A percentile compares a stretch with the other conserved stretches of the same genome.
These are phyloP conservation scores for Centaurea solstitialis DNA, from an alignment of 129 eudicot species.

Conservation along the genomic window DNA sequence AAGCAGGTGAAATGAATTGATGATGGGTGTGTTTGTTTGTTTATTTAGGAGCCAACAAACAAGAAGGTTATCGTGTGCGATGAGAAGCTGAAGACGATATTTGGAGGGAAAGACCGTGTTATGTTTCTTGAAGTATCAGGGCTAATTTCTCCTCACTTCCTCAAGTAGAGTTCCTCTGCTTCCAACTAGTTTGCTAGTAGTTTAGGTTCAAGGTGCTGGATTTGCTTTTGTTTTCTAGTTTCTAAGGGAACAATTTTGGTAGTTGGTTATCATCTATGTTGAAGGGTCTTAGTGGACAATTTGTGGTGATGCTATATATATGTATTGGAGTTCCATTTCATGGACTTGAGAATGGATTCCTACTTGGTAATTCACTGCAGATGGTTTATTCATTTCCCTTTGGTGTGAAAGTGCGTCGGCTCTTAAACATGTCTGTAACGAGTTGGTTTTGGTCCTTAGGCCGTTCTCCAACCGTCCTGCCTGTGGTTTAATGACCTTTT, in stretches of 20 bases:
- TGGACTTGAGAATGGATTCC: neutral
- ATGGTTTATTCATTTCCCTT: too few relatives aligned
- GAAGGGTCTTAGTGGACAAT: too few relatives aligned
- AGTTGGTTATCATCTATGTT: neutral
- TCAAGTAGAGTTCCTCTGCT: slow-evolving; percentile 20
- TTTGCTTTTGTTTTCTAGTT: neutral
- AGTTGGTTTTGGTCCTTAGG: too few relatives aligned
- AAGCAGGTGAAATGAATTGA: neutral
- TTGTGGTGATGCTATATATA: neutral
- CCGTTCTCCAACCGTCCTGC: too few relatives aligned
- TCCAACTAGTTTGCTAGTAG: too few relatives aligned
- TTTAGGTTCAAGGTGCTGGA: neutral
- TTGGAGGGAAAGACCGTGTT: slow-evolving; percentile 56
- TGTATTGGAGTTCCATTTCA: neutral
- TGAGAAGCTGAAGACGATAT: slow-evolving; percentile 59
- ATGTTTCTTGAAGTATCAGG: slow-evolving; percentile 65
- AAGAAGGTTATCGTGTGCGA: slow-evolving; percentile 60
- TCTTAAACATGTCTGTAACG: too few relatives aligned
- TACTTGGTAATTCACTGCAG: neutral
- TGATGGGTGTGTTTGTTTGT: neutral
- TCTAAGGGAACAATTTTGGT: neutral
- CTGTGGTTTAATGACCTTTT: too few relatives aligned
- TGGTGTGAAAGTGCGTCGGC: too few relatives aligned
- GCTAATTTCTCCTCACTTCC: slow-evolving; percentile 54
- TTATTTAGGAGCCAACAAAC: slow-evolving; percentile 47